phyloP scores from a whole-genome alignment of 305 asterid genomes.

The Euphrasia arctica region DNA sequence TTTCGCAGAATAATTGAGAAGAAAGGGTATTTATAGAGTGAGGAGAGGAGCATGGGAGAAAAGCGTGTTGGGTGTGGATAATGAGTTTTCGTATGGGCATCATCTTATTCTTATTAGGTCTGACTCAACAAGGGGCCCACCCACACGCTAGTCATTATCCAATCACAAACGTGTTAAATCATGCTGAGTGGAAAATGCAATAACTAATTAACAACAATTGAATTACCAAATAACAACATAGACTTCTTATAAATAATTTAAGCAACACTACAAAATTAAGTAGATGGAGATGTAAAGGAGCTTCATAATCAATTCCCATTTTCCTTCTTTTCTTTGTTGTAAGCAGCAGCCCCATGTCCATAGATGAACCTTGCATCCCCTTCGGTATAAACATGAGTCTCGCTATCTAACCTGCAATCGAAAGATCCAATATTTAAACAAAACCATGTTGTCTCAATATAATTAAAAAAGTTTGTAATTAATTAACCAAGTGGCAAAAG shows the following conservation, averaged over 20 bases:
- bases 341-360: slow-evolving; percentile 62
- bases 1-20: not conserved
- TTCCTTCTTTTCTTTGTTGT: slow-evolving; percentile 28
- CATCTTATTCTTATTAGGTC: not conserved
- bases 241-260: too few species aligned
- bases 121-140: slow-evolving; percentile 34
- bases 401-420: slow-evolving; percentile 51
- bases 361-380: slow-evolving; percentile 88
- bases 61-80: not conserved
- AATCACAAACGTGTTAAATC: not conserved
- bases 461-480: not conserved
- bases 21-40: slow-evolving; percentile 40
- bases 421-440: slow-evolving; percentile 1
- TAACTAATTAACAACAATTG: too few species aligned
- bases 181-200: too few species aligned
- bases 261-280: not conserved
- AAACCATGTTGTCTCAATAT: not conserved
- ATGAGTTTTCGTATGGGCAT: slow-evolving; percentile 22
- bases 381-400: slow-evolving; percentile 84
- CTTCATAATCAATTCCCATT: too few species aligned
- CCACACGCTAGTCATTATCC: slow-evolving; percentile 33
- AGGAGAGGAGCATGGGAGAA: not conserved
- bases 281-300: too few species aligned
- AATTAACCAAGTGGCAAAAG: not conserved
- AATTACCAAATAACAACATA: too few species aligned